These are phyloP conservation scores for Erythrophleum fordii DNA, from an alignment of 306 rosid species.

Conservation along the genomic window DNA sequence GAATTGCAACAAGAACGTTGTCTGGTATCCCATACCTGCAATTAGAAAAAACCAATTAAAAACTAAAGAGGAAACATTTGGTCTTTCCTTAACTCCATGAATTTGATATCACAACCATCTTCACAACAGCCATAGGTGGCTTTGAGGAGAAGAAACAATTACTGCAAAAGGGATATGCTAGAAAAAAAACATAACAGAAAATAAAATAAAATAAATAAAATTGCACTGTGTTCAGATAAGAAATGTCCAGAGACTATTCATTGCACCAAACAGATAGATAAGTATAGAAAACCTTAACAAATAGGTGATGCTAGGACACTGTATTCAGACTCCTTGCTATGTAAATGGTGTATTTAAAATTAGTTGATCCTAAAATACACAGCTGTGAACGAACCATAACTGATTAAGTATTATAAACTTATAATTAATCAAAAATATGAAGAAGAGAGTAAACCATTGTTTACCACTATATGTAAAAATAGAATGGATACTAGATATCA, in stretches of 20 bases:
- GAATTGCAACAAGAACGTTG: conserved; percentile 79
- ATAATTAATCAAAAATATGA: not conserved
- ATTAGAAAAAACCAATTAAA: conserved; percentile 14
- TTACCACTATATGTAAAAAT: conserved; percentile 2
- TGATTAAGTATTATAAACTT: not conserved
- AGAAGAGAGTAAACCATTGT: not conserved
- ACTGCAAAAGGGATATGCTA: not conserved
- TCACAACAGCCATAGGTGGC: not conserved
- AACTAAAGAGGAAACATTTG: conserved; percentile 16
- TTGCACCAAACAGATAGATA: not conserved
- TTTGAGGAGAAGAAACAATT: not conserved
- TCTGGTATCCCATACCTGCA: conserved; percentile 93
- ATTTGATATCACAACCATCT: conserved; percentile 14
- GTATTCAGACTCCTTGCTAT: conserved; percentile 6
- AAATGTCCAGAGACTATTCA: conserved; percentile 2
- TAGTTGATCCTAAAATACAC: not conserved
- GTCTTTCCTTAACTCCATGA: conserved; percentile 15
- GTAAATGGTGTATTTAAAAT: not conserved
- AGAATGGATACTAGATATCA: conserved; percentile 4
- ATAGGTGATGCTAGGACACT: not conserved
- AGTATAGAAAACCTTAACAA: conserved; percentile 12
- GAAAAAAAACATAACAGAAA: not conserved
- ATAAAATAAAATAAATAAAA: not conserved
- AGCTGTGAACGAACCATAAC: not conserved
- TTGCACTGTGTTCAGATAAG: not conserved